These are phyloP conservation scores for Tagetes erecta DNA, from an alignment of 129 eudicot species.

Conservation along the genomic window DNA sequence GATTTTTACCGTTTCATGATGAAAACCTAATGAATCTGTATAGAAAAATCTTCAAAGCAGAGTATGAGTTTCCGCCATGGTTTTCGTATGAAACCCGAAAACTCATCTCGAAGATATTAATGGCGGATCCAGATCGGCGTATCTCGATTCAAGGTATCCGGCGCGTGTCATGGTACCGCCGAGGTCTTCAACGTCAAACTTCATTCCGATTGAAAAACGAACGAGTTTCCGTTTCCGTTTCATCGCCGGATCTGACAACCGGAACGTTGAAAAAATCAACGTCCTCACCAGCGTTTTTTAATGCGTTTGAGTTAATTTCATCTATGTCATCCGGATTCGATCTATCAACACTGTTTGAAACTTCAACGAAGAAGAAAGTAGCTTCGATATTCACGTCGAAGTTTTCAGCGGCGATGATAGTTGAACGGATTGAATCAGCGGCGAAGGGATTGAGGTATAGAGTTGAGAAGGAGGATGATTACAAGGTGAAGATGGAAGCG, in stretches of 20 bases:
- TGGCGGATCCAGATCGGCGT: slow-evolving; percentile 45
- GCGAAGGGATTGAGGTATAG: slow-evolving; percentile 25
- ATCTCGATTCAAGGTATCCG: slow-evolving; percentile 42
- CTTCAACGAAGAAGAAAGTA: slow-evolving; percentile 33
- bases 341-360: slow-evolving; percentile 34
- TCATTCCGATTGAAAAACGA: slow-evolving; percentile 28
- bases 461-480: slow-evolving; percentile 38
- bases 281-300: slow-evolving; percentile 38
- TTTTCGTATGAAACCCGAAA: slow-evolving; percentile 36
- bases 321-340: slow-evolving; percentile 41
- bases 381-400: slow-evolving; percentile 40
- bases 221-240: not conserved
- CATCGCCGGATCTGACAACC: slow-evolving; percentile 17
- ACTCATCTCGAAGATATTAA: slow-evolving; percentile 36
- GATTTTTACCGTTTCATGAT: slow-evolving; percentile 40
- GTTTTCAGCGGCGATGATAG: slow-evolving; percentile 34
- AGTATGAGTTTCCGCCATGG: slow-evolving; percentile 47
- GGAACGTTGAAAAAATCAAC: slow-evolving; percentile 38
- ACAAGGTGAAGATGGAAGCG: slow-evolving; percentile 36
- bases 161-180: slow-evolving; percentile 40
- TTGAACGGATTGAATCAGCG: slow-evolving; percentile 23
- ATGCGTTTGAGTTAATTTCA: slow-evolving; percentile 39
- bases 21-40: slow-evolving; percentile 38
- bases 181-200: slow-evolving; percentile 12
- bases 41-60: slow-evolving; percentile 36